Evolutionary conservation across 2,329 filamentous ascomycete genomes (phyloP).

Genomic region (Gnomoniopsis sp.): DNA sequence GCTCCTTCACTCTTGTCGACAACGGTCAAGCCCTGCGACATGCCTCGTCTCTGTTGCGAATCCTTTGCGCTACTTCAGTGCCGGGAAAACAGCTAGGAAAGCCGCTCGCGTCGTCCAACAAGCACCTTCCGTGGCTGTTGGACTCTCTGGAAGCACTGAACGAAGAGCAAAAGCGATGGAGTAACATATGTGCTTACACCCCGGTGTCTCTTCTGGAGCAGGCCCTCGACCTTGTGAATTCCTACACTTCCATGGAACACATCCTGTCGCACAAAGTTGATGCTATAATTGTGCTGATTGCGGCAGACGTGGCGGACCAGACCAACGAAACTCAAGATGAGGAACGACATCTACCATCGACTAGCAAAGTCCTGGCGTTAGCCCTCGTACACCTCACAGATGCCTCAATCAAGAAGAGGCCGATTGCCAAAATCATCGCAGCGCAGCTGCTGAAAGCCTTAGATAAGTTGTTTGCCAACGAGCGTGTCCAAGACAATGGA

Average conservation of each 20-base stretch:
- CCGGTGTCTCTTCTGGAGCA: constrained; percentile 33
- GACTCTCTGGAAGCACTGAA: constrained; percentile 45
- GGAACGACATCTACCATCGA: constrained; percentile 13
- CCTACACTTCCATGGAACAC: constrained; percentile 12
- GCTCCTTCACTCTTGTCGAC: constrained; percentile 37
- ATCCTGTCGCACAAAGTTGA: constrained; percentile 25
- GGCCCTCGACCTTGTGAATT: constrained; percentile 26
- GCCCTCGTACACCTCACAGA: constrained; percentile 25
- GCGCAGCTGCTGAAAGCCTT: constrained; percentile 22
- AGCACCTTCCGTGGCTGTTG: constrained; percentile 46
- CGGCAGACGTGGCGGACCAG: constrained; percentile 20
- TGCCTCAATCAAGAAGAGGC: constrained; percentile 21
- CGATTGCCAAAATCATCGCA: constrained; percentile 23
- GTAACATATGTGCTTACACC: constrained; percentile 26
- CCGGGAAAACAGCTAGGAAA: constrained; percentile 31
- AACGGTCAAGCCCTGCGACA: constrained; percentile 45
- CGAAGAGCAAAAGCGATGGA: constrained; percentile 36
- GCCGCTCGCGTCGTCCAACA: constrained; percentile 32
- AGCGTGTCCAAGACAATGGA: not conserved
- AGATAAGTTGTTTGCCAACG: not conserved
- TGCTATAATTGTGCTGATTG: constrained; percentile 25
- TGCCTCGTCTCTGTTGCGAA: constrained; percentile 39
- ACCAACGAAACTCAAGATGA: constrained; percentile 18
- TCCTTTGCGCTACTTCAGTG: constrained; percentile 39
- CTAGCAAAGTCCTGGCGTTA: constrained; percentile 19